Evolutionary conservation across 345 rosid species (phyloP).

Genomic region (Acer saccharum): DNA sequence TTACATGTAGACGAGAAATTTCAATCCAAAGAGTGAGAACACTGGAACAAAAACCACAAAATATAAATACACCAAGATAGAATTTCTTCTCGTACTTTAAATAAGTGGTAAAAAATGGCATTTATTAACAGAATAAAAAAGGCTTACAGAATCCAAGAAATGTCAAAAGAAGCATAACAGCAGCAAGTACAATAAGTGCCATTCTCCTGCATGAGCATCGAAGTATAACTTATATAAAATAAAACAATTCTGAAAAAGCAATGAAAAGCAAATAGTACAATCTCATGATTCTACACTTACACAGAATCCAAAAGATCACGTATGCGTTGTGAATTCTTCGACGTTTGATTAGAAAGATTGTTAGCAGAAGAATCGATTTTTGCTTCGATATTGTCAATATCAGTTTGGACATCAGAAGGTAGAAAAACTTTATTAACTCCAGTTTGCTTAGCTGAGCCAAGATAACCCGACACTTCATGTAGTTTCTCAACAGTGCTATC

Average conservation of each 20-base stretch:
- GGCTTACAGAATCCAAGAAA: conserved; percentile 84
- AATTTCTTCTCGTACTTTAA: neutral
- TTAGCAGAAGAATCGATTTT: conserved; percentile 62
- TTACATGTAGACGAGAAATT: conserved; percentile 77
- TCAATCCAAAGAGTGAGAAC: conserved; percentile 79
- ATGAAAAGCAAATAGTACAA: neutral
- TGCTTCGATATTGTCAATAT: conserved; percentile 73
- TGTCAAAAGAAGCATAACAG: conserved; percentile 75
- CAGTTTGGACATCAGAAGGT: conserved; percentile 80
- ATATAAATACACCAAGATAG: neutral
- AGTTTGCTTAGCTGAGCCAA: conserved; percentile 69
- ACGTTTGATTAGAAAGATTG: conserved; percentile 51
- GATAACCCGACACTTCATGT: conserved; percentile 61
- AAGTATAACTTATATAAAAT: neutral
- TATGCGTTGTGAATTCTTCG: conserved; percentile 57
- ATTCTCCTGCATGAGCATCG: conserved; percentile 54
- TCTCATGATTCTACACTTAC: conserved; percentile 39
- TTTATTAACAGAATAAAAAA: neutral
- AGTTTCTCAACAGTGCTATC: conserved; percentile 61
- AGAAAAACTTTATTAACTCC: conserved; percentile 70
- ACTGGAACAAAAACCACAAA: conserved; percentile 43
- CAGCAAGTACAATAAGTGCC: conserved; percentile 65
- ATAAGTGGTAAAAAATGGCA: neutral
- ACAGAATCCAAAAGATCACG: conserved; percentile 67
- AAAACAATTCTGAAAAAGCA: neutral